These are phyloP conservation scores for Phytophthora capsici DNA, from an alignment of 352 stramenopile species.

Conservation along the genomic window DNA sequence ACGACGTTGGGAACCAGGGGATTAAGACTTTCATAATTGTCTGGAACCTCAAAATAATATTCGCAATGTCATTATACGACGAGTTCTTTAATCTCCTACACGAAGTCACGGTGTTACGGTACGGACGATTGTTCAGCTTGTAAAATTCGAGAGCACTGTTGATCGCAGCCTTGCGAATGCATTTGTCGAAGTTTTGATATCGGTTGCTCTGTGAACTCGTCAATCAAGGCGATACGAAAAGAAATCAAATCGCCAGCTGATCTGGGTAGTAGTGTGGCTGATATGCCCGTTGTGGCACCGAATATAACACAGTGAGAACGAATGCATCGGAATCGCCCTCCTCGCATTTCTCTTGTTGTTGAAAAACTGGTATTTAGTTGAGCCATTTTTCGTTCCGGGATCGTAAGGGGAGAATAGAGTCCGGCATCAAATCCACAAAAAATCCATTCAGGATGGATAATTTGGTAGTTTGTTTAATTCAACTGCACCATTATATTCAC, in stretches of 20 bases:
- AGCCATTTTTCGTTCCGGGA: not conserved
- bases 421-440: not conserved
- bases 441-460: not conserved
- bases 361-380: not conserved
- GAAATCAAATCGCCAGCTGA: not conserved
- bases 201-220: too few relatives aligned
- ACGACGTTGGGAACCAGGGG: too few relatives aligned
- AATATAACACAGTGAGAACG: not conserved
- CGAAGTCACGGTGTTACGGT: too few relatives aligned
- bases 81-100: too few relatives aligned
- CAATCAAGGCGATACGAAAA: not conserved
- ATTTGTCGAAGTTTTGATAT: too few relatives aligned
- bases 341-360: not conserved
- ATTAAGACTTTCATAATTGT: too few relatives aligned
- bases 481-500: not conserved
- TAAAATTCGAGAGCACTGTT: too few relatives aligned
- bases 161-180: too few relatives aligned
- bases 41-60: too few relatives aligned
- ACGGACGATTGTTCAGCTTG: too few relatives aligned
- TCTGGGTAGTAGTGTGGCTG: not conserved
- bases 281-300: not conserved
- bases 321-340: not conserved
- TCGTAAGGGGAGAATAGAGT: too few relatives aligned
- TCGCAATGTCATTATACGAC: too few relatives aligned
- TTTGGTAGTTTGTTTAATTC: not conserved